Percentiles rank a stretch among this genome's conserved stretches.
Evolutionary conservation across 2,329 filamentous ascomycete species (phyloP).

Genomic region (Pseudogymnoascus sp.): DNA sequence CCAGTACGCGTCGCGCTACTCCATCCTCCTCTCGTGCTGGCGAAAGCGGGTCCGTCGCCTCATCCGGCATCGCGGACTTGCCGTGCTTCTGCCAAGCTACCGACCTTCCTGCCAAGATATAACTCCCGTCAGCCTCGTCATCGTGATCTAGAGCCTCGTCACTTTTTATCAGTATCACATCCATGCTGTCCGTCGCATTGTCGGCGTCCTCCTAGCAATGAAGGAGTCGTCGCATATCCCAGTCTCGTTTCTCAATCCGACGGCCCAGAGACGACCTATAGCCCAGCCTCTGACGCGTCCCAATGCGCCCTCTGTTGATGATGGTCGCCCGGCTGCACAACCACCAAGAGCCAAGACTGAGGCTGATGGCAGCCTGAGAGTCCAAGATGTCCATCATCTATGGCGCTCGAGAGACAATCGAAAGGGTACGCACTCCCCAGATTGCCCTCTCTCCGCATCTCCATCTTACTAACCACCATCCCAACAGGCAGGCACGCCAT

Average conservation of each 20-base stretch:
- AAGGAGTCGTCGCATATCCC: slow-evolving; percentile 20
- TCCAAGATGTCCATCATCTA: slow-evolving; percentile 24
- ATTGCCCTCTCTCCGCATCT: neutral
- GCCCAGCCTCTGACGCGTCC: neutral
- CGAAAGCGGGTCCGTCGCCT: neutral
- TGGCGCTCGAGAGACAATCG: slow-evolving; percentile 39
- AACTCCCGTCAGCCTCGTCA: neutral
- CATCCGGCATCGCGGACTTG: neutral
- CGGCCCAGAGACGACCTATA: slow-evolving; percentile 22
- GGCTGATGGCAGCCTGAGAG: slow-evolving; percentile 16
- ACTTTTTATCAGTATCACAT: neutral
- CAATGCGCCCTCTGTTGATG: neutral
- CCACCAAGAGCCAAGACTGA: neutral
- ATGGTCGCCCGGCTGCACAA: neutral
- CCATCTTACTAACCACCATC: neutral
- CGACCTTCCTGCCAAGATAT: neutral
- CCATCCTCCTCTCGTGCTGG: neutral
- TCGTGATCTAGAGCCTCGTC: neutral
- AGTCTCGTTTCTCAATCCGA: slow-evolving; percentile 42
- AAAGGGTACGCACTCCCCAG: slow-evolving; percentile 29
- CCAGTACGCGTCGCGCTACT: neutral
- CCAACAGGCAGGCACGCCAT: slow-evolving; percentile 33
- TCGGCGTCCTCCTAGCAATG: neutral
- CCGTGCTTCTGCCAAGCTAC: neutral
- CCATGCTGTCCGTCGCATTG: neutral